A percentile compares a stretch with the other conserved stretches of the same genome.
Conservation (phyloP, 106 monocot genomes). For the Ottelia alismoides region DNA sequence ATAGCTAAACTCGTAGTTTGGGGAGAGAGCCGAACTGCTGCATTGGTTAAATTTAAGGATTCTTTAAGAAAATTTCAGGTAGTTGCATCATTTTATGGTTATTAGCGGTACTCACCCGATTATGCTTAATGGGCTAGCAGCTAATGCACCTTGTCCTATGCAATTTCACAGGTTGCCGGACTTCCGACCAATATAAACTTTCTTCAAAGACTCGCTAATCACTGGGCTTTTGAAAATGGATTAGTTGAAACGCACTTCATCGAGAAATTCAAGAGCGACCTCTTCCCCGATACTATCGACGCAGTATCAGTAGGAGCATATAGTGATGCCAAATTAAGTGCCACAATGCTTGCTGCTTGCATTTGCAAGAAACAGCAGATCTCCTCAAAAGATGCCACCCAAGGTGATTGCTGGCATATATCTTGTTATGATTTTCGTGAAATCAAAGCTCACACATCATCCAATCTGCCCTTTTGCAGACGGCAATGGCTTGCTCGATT, state of each 20-base stretch:
- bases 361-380: constrained; percentile 56
- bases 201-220: constrained; percentile 68
- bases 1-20: constrained; percentile 99
- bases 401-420: constrained; percentile 18
- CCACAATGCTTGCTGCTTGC: constrained; percentile 67
- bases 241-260: constrained; percentile 94
- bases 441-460: neutral
- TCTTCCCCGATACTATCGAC: constrained; percentile 28
- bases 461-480: constrained; percentile 29
- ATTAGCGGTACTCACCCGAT: too few species aligned
- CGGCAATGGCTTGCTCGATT: constrained; percentile 31
- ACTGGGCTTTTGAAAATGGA: constrained; percentile 88
- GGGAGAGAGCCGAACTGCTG: constrained; percentile 82
- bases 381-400: constrained; percentile 21
- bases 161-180: constrained; percentile 94
- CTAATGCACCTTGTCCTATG: too few species aligned
- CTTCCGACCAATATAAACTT: constrained; percentile 95
- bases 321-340: constrained; percentile 37
- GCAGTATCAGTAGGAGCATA: constrained; percentile 16
- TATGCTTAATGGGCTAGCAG: too few species aligned
- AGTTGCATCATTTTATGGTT: neutral
- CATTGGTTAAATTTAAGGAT: constrained; percentile 71
- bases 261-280: constrained; percentile 71
- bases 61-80: constrained; percentile 91
- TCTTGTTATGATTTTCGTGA: constrained; percentile 4